Conservation (phyloP, 108 stramenopile genomes). For the Stephanodiscus minutulus region DNA sequence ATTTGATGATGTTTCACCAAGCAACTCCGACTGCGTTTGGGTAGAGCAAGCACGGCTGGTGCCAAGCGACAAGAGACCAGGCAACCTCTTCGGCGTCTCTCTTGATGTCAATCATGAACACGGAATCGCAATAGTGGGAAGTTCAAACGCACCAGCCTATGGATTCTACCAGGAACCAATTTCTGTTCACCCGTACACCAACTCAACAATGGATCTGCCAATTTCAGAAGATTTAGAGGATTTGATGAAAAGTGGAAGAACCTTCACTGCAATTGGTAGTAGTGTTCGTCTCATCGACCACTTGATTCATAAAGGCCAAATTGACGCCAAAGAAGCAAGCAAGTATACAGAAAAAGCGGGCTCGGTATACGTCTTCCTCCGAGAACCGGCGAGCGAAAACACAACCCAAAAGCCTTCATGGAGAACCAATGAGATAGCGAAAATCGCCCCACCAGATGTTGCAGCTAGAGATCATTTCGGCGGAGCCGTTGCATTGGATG, state of each 20-base stretch:
- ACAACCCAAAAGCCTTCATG: conserved; percentile 42
- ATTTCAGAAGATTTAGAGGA: conserved; percentile 26
- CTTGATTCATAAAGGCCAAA: conserved; percentile 14
- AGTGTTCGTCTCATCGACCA: conserved; percentile 37
- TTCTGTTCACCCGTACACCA: conserved; percentile 35
- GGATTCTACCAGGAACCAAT: conserved; percentile 49
- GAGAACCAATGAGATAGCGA: conserved; percentile 54
- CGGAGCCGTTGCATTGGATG: conserved; percentile 38
- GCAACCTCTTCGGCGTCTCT: conserved; percentile 60
- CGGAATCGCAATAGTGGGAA: conserved; percentile 68
- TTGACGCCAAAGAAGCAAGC: conserved; percentile 20
- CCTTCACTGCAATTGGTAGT: conserved; percentile 39
- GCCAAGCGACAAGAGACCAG: conserved; percentile 66
- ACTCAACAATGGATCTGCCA: conserved; percentile 19
- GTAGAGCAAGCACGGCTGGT: conserved; percentile 53
- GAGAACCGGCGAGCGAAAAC: conserved; percentile 39
- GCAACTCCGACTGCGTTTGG: conserved; percentile 61
- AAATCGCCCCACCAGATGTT: conserved; percentile 63
- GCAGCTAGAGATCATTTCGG: conserved; percentile 66
- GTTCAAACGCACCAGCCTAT: conserved; percentile 38
- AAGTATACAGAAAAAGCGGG: conserved; percentile 58
- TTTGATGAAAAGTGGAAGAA: conserved; percentile 25
- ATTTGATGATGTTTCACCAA: conserved; percentile 23
- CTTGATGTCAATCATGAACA: conserved; percentile 56
- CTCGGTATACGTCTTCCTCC: conserved; percentile 65